Evolutionary conservation across 177 flowering plant genomes (phyloP).

Genomic region (Vitis hybrid): DNA sequence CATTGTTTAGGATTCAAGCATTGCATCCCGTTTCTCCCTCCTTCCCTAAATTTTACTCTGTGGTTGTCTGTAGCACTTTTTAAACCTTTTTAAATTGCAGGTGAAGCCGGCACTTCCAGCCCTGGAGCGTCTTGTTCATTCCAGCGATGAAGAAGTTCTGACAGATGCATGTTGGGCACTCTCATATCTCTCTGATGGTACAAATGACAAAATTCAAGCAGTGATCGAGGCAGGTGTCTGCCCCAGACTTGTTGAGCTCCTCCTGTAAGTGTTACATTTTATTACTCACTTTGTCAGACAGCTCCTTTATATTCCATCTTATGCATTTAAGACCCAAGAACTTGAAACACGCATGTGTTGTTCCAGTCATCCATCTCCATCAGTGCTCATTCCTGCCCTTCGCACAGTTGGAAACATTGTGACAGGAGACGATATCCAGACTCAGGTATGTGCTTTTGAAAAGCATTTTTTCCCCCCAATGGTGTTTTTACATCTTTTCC

Average conservation of each 20-base stretch:
- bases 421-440: slow-evolving; percentile 82
- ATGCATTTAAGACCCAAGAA: background rate
- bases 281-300: background rate
- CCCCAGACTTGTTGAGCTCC: slow-evolving; percentile 70
- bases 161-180: slow-evolving; percentile 91
- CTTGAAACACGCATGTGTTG: background rate
- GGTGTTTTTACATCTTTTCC: background rate
- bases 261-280: slow-evolving; percentile 51
- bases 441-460: slow-evolving; percentile 53
- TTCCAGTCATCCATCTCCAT: slow-evolving; percentile 74
- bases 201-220: slow-evolving; percentile 77
- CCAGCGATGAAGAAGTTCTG: slow-evolving; percentile 77
- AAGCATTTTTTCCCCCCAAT: background rate
- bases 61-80: background rate
- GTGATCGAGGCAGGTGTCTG: slow-evolving; percentile 79
- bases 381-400: slow-evolving; percentile 83
- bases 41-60: background rate
- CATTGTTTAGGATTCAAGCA: background rate
- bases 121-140: slow-evolving; percentile 67
- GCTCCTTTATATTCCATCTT: background rate
- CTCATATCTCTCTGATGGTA: slow-evolving; percentile 73
- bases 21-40: no score
- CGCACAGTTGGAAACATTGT: slow-evolving; percentile 86
- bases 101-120: slow-evolving; percentile 78
- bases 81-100: slow-evolving; percentile 23